phyloP scores from a whole-genome alignment of 805 yeast genomes.

The Kluyveromyces aestuarii region DNA sequence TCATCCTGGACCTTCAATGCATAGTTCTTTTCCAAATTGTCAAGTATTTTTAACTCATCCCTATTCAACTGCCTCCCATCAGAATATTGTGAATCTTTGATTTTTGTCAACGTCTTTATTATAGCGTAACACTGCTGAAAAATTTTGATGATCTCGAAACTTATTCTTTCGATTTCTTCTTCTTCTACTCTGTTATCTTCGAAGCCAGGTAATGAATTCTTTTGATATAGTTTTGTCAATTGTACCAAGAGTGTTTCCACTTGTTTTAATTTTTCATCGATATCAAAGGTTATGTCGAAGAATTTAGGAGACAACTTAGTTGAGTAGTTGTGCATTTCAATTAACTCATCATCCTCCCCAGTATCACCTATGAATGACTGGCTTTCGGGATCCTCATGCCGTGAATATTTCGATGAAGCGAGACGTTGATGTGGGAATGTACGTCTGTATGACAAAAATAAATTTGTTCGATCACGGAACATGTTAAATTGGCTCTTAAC shows the following conservation, averaged over 20 bases:
- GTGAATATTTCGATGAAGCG: constrained; percentile 8
- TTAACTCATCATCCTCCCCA: constrained; percentile 25
- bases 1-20: constrained; percentile 77
- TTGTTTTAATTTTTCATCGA: constrained; percentile 50
- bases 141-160: constrained; percentile 60
- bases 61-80: constrained; percentile 28
- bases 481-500: constrained; percentile 27
- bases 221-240: constrained; percentile 64
- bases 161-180: constrained; percentile 66
- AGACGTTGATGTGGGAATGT: constrained; percentile 66
- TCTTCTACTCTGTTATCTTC: constrained; percentile 74
- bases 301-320: constrained; percentile 68
- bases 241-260: constrained; percentile 48
- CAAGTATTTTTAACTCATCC: constrained; percentile 55
- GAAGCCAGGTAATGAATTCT: constrained; percentile 79
- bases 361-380: constrained; percentile 43
- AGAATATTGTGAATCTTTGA: constrained; percentile 30
- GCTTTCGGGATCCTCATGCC: constrained; percentile 24
- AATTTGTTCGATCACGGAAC: constrained; percentile 93
- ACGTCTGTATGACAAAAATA: constrained; percentile 78
- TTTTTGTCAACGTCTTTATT: constrained; percentile 54
- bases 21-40: constrained; percentile 73
- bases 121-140: constrained; percentile 74
- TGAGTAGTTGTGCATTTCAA: constrained; percentile 28
- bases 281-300: constrained; percentile 60